These are phyloP conservation scores for Aspergillus awamori DNA, from an alignment of 2,329 filamentous ascomycete genomes.

Conservation along the genomic window DNA sequence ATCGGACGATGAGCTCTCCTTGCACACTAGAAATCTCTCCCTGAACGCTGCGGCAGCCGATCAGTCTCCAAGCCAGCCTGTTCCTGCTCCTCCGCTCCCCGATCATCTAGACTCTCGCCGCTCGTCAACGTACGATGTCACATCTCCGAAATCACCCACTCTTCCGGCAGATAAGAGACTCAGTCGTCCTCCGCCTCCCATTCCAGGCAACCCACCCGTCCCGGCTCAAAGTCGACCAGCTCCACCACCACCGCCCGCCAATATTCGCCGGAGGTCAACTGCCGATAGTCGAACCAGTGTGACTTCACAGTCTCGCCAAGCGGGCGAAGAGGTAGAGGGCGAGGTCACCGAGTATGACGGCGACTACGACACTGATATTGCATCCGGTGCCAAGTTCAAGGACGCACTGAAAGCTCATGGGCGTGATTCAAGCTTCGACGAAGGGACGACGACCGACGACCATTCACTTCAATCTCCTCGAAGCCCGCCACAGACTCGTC, in stretches of 20 bases:
- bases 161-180: conserved; percentile 43
- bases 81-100: conserved; percentile 48
- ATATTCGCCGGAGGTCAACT: conserved; percentile 61
- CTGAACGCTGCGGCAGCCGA: conserved; percentile 45
- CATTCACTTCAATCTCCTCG: conserved; percentile 53
- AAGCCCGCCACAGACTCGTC: conserved; percentile 42
- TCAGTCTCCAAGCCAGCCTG: conserved; percentile 50
- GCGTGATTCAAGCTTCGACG: conserved; percentile 75
- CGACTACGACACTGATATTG: conserved; percentile 97
- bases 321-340: conserved; percentile 68
- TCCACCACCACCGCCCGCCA: conserved; percentile 62
- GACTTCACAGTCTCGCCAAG: conserved; percentile 49
- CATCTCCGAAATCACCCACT: conserved; percentile 43
- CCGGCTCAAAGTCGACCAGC: conserved; percentile 62
- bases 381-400: conserved; percentile 88
- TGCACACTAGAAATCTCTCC: conserved; percentile 50
- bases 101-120: conserved; percentile 44
- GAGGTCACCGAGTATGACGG: conserved; percentile 94
- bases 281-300: conserved; percentile 52
- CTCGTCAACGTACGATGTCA: conserved; percentile 44
- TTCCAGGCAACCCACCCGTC: conserved; percentile 44
- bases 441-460: conserved; percentile 61
- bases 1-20: conserved; percentile 83
- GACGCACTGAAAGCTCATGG: conserved; percentile 84
- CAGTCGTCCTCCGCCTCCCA: conserved; percentile 48